phyloP scores from a whole-genome alignment of 1,284 basidiomycete species.

The Rhodotorula sp. region DNA sequence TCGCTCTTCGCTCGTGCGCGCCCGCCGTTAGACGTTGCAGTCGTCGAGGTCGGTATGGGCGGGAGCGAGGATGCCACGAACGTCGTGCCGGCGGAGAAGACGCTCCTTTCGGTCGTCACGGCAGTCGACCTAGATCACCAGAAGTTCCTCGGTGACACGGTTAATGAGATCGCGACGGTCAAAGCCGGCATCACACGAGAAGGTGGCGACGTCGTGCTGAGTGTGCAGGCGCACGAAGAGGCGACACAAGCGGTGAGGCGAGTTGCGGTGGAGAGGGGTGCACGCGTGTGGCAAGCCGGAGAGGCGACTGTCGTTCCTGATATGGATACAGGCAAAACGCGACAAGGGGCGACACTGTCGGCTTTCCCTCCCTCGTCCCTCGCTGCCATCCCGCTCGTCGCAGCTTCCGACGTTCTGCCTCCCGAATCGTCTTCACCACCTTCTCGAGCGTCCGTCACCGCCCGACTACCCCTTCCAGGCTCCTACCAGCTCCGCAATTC shows the following conservation, averaged over 20 bases:
- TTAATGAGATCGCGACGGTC: constrained; percentile 72
- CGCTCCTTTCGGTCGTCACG: constrained; percentile 77
- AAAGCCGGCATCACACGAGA: constrained; percentile 78
- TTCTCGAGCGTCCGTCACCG: neutral
- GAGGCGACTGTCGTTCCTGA: neutral
- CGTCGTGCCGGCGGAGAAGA: constrained; percentile 66
- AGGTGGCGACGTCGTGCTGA: constrained; percentile 71
- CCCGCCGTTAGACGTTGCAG: constrained; percentile 66
- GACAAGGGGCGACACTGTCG: neutral
- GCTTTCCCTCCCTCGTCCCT: constrained; percentile 26
- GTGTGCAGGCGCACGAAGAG: constrained; percentile 61
- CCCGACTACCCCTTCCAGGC: constrained; percentile 64
- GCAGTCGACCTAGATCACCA: constrained; percentile 91
- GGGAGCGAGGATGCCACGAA: constrained; percentile 93
- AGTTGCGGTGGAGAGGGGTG: constrained; percentile 50
- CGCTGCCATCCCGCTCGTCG: constrained; percentile 27
- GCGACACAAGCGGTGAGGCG: constrained; percentile 55
- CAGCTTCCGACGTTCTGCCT: neutral
- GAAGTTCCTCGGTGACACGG: constrained; percentile 74
- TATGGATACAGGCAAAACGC: neutral
- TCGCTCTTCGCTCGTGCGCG: constrained; percentile 64
- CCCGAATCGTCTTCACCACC: neutral
- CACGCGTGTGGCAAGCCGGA: constrained; percentile 34
- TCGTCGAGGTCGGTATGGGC: constrained; percentile 94
- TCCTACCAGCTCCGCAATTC: constrained; percentile 80